phyloP scores from a whole-genome alignment of 208 protist species.

The Wallacemonas sp. region DNA sequence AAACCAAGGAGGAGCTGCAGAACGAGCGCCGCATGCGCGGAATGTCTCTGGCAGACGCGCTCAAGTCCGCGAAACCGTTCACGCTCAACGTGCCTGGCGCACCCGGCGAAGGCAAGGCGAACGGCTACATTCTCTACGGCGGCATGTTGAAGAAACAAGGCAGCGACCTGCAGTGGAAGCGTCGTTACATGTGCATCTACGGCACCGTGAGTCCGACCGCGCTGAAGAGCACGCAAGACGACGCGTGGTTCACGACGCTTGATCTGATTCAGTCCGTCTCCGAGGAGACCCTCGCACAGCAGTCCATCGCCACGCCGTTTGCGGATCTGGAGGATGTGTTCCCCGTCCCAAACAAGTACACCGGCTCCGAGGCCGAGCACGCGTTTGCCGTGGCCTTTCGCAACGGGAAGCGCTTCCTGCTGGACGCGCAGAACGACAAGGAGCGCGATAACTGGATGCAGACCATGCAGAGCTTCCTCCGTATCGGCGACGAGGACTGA shows the following conservation, averaged over 20 bases:
- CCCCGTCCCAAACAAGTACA: slow-evolving; percentile 24
- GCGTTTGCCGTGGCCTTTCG: slow-evolving; percentile 25
- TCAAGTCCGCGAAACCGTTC: slow-evolving; percentile 13
- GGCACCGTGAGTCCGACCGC: slow-evolving; percentile 10
- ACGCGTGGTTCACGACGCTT: slow-evolving; percentile 14
- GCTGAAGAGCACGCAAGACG: neutral
- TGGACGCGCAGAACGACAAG: slow-evolving; percentile 19
- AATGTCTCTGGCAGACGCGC: slow-evolving; percentile 6
- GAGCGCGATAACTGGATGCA: slow-evolving; percentile 26
- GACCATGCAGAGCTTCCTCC: slow-evolving; percentile 21
- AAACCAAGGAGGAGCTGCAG: slow-evolving; percentile 27
- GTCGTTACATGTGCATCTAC: slow-evolving; percentile 24
- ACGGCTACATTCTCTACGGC: slow-evolving; percentile 19
- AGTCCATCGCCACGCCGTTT: slow-evolving; percentile 23
- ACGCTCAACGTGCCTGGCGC: slow-evolving; percentile 1
- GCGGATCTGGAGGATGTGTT: slow-evolving; percentile 24
- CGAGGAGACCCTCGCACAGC: slow-evolving; percentile 13
- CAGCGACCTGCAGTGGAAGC: slow-evolving; percentile 25
- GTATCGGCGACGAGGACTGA: slow-evolving; percentile 22
- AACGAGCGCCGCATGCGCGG: slow-evolving; percentile 13
- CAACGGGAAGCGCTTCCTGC: slow-evolving; percentile 23
- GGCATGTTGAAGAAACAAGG: slow-evolving; percentile 22
- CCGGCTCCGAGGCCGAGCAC: slow-evolving; percentile 21
- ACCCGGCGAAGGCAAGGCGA: neutral
- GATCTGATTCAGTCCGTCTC: slow-evolving; percentile 23